Evolutionary conservation across 371 early-diverging fungal species (phyloP).

Genomic region (Thermomucor indicae-seudaticae): DNA sequence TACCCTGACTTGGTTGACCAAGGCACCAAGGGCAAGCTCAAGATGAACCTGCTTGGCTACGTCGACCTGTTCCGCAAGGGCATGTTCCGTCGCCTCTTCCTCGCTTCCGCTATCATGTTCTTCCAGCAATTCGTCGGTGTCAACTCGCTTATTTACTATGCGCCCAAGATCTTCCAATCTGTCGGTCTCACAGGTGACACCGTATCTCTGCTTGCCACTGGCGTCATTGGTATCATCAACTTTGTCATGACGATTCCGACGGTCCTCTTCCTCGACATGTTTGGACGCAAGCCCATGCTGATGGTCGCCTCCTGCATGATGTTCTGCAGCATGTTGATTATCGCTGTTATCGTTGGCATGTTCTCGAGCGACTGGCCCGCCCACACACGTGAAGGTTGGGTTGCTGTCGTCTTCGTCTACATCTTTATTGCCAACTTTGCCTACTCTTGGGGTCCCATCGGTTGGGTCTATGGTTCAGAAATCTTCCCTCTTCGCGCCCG

Average conservation of each 20-base stretch:
- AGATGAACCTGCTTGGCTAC: conserved; percentile 57
- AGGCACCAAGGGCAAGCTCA: conserved; percentile 13
- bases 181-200: conserved; percentile 55
- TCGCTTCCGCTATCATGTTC: conserved; percentile 65
- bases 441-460: conserved; percentile 76
- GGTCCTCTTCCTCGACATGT: conserved; percentile 64
- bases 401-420: conserved; percentile 52
- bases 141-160: conserved; percentile 73
- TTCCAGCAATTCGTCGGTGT: conserved; percentile 77
- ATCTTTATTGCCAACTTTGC: conserved; percentile 69
- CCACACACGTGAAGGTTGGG: conserved; percentile 34
- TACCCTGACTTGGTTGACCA: conserved; percentile 27
- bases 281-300: conserved; percentile 58
- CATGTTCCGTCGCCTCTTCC: conserved; percentile 53
- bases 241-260: conserved; percentile 51
- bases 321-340: conserved; percentile 34
- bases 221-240: conserved; percentile 70
- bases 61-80: conserved; percentile 63
- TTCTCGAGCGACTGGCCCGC: conserved; percentile 33
- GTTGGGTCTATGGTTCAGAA: conserved; percentile 87
- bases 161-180: conserved; percentile 65
- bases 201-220: conserved; percentile 60
- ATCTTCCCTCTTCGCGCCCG: conserved; percentile 68
- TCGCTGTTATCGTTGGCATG: conserved; percentile 35
- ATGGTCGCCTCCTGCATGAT: conserved; percentile 41